Conservation (phyloP, 2,329 filamentous ascomycete genomes). For the Penicillium glabrum region DNA sequence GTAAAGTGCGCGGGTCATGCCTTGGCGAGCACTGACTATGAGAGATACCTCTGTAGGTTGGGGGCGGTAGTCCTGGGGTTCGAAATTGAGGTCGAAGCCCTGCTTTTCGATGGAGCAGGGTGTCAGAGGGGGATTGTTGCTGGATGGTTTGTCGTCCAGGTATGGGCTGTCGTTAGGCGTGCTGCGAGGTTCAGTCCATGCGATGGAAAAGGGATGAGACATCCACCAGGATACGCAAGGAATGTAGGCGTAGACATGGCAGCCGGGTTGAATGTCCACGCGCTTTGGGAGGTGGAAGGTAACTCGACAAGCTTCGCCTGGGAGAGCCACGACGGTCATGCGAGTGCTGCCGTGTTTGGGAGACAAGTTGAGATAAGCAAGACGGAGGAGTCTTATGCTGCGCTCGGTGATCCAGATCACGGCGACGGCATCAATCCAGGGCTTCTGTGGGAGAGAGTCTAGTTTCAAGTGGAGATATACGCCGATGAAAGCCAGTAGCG, state of each 20-base stretch:
- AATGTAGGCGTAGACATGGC: constrained; percentile 62
- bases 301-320: constrained; percentile 60
- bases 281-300: constrained; percentile 60
- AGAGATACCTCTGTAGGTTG: constrained; percentile 50
- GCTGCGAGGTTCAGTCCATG: constrained; percentile 43
- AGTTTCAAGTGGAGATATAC: constrained; percentile 46
- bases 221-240: constrained; percentile 50
- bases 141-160: constrained; percentile 6
- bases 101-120: constrained; percentile 36
- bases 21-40: constrained; percentile 61
- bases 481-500: constrained; percentile 44
- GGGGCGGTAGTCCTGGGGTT: constrained; percentile 22
- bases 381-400: constrained; percentile 47
- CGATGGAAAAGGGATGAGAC: constrained; percentile 51
- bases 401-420: constrained; percentile 45
- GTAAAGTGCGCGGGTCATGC: constrained; percentile 63
- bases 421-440: constrained; percentile 39
- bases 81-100: constrained; percentile 26
- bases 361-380: constrained; percentile 56
- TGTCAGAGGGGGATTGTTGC: constrained; percentile 11
- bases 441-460: constrained; percentile 42
- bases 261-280: constrained; percentile 55
- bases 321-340: constrained; percentile 59
- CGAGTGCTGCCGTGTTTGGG: constrained; percentile 49
- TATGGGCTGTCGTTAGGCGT: constrained; percentile 18